phyloP scores from a whole-genome alignment of 768 basidiomycete genomes.

The Tylopilus sp. region DNA sequence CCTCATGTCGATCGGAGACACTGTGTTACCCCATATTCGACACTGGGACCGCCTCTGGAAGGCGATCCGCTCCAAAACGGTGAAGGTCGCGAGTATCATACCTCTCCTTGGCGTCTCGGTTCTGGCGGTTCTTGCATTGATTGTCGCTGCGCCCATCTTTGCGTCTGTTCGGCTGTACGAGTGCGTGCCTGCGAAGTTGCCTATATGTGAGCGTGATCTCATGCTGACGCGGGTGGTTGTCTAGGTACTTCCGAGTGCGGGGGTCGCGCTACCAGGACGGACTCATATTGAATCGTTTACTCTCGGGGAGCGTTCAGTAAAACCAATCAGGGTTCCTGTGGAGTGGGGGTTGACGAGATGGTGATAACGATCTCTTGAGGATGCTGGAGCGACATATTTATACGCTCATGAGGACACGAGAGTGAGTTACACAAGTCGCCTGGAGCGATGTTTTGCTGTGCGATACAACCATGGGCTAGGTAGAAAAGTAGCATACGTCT shows the following conservation, averaged over 20 bases:
- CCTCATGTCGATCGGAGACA: slow-evolving; percentile 6
- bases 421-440: no score
- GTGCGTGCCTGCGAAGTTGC: slow-evolving; percentile 7
- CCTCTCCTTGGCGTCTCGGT: slow-evolving; percentile 2
- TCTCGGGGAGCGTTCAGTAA: no score
- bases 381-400: no score
- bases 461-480: no score
- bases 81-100: no score
- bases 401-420: no score
- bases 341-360: neutral
- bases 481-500: no score
- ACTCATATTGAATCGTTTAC: slow-evolving; percentile 3
- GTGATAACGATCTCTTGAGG: no score
- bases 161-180: neutral
- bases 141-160: slow-evolving; percentile 8
- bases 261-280: neutral
- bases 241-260: neutral
- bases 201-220: neutral
- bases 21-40: slow-evolving; percentile 6
- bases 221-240: neutral
- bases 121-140: slow-evolving; percentile 4
- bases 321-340: no score
- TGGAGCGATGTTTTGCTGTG: no score
- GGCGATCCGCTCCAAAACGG: neutral
- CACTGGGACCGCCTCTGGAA: slow-evolving; percentile 9